phyloP scores from a whole-genome alignment of 371 early-diverging fungal genomes.

The Syncephalastrum sp. region DNA sequence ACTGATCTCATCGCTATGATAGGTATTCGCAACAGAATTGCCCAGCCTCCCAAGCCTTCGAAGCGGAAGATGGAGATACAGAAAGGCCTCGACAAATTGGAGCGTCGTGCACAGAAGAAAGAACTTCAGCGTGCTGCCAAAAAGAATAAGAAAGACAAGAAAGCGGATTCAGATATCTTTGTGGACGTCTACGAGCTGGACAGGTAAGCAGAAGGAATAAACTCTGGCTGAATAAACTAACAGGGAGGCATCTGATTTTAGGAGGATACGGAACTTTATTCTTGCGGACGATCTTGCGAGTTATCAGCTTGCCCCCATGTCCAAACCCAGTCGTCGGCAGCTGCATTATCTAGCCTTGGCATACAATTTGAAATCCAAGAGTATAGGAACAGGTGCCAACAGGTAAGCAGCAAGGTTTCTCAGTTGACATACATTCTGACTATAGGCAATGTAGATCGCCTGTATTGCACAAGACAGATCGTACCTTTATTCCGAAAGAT shows the following conservation, averaged over 20 bases:
- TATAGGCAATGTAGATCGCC: constrained; percentile 21
- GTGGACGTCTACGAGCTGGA: constrained; percentile 22
- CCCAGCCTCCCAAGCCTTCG: constrained; percentile 11
- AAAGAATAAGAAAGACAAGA: constrained; percentile 11
- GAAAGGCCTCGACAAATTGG: constrained; percentile 7
- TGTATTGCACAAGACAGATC: constrained; percentile 49
- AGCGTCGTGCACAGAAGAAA: constrained; percentile 10
- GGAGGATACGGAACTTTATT: constrained; percentile 41
- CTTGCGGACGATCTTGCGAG: constrained; percentile 32
- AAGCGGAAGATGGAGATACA: constrained; percentile 14
- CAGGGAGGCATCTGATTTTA: constrained; percentile 3
- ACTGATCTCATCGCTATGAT: not conserved
- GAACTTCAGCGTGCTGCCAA: no score
- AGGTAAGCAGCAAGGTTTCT: constrained; percentile 17
- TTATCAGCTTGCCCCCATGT: constrained; percentile 56
- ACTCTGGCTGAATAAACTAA: not conserved
- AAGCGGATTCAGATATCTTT: constrained; percentile 4
- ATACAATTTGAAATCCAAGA: constrained; percentile 52
- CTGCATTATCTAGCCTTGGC: constrained; percentile 51
- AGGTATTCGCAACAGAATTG: constrained; percentile 18
- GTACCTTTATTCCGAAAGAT: constrained; percentile 49
- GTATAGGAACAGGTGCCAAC: constrained; percentile 43
- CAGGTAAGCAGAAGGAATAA: constrained; percentile 13
- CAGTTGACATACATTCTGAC: not conserved
- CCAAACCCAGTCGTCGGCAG: constrained; percentile 46